Evolutionary conservation across 179 eudicot species (phyloP), one percentile per base, ranked within the genome.

Genomic region (Spergularia azorica): DNA sequence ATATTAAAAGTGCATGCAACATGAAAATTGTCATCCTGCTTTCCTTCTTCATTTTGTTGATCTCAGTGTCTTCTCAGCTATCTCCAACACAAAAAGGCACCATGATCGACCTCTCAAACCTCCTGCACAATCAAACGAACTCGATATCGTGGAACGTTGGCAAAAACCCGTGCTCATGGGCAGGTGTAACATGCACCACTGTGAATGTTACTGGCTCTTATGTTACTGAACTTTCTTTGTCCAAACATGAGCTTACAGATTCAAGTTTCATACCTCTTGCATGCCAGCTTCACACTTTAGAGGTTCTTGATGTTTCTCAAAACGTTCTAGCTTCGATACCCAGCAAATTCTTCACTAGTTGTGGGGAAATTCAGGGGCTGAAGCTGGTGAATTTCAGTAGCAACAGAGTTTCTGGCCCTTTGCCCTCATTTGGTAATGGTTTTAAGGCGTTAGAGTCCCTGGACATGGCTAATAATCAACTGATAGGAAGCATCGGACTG

Each of bases 151-250:
- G 97, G 96, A 82, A 74, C n/a, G 6, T 43, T 17, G 74, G 15
- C 52, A 69, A 57, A 13, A 83, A 88, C 80, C 95, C 98, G 18
- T 94, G 98, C 76, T 87, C 80, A 58, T 94, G 98, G 98, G 13
- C 62, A 5, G 92, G 96, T 65, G 90, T 94, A 56, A 50, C 69
- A 3, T 94, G 98, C 83, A 69, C 2, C 20, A 80, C n/a, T 61
- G 16, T 43, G 68, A 26, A 60, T 59, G 59, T 61, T 20, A 63
- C 39, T 12, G 12, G 13, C 64, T 80, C 82, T 67, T 75, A 79
- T 71, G 83, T 92, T 50, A 85, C 77, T 55, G 18, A 58, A 12
- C 67, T 94, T 43, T 80, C 87, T 70, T 74, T 94, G 6, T 61
- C 89, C 13, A 73, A 73, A 26, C 72, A 85, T 62, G 82, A 76